Percentiles rank a stretch among this genome's conserved stretches.
Conservation (phyloP, 2,329 filamentous ascomycete species). For the Trichoderma sp. region DNA sequence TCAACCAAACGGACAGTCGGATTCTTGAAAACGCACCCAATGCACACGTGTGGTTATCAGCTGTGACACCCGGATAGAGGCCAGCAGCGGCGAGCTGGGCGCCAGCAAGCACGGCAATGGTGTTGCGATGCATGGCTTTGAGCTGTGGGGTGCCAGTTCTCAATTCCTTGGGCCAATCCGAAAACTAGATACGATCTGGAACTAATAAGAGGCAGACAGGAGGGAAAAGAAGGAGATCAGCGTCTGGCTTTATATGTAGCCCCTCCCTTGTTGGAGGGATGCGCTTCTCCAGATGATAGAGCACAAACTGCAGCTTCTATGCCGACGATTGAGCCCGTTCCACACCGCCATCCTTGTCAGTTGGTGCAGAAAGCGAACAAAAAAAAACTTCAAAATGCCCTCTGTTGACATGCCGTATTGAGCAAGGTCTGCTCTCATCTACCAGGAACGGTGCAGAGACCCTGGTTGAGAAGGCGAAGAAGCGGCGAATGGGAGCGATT, state of each 20-base stretch:
- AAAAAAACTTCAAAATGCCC: not conserved
- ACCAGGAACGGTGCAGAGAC: not conserved
- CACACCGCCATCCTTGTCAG: constrained; percentile 1
- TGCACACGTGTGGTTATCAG: constrained; percentile 58
- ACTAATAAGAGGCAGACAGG: not conserved
- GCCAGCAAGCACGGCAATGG: constrained; percentile 32
- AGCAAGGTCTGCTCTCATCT: constrained; percentile 3
- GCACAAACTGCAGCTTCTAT: not conserved
- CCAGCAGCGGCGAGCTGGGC: constrained; percentile 40
- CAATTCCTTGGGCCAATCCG: not conserved
- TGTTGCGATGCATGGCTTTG: constrained; percentile 33
- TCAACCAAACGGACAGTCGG: not conserved
- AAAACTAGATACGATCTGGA: not conserved
- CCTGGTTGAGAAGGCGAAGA: not conserved
- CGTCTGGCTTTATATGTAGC: constrained; percentile 8
- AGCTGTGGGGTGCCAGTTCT: not conserved
- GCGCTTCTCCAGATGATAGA: not conserved
- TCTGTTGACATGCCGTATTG: constrained; percentile 9
- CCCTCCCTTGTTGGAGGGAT: not conserved
- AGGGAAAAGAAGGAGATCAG: not conserved
- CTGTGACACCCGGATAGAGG: constrained; percentile 48
- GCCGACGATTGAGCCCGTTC: not conserved
- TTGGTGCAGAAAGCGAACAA: not conserved
- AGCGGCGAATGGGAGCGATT: not conserved
- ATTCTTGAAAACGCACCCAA: constrained; percentile 40